Evolutionary conservation across 192 early-diverging fungal genomes (phyloP).

Genomic region (Gigaspora rosea): DNA sequence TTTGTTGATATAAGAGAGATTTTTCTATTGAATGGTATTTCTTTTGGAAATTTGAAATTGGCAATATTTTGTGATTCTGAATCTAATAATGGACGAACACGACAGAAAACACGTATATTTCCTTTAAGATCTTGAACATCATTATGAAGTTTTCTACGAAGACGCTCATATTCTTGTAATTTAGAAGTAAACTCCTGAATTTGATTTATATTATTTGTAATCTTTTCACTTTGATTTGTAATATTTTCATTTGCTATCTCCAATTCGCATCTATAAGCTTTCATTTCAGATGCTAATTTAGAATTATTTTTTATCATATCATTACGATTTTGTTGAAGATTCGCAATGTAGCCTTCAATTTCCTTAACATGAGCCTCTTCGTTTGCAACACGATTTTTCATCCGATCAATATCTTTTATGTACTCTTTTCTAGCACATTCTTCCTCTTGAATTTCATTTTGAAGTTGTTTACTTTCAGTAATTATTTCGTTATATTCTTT

Average conservation of each 20-base stretch:
- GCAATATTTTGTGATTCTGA: not conserved
- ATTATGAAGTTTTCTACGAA: slow-evolving; percentile 87
- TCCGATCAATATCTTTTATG: not conserved
- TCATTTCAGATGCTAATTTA: not conserved
- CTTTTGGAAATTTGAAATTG: not conserved
- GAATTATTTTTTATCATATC: not conserved
- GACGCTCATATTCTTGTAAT: slow-evolving; percentile 62
- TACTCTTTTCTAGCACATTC: not conserved
- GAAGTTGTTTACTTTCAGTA: not conserved
- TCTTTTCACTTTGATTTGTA: not conserved
- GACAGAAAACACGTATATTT: slow-evolving; percentile 96
- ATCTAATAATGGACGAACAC: slow-evolving; percentile 77
- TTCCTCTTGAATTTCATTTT: not conserved
- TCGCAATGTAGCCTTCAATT: not conserved
- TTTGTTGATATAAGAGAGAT: not conserved
- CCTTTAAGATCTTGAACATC: slow-evolving; percentile 93
- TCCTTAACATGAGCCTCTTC: not conserved
- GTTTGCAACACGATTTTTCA: not conserved
- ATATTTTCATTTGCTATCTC: not conserved
- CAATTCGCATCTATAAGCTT: not conserved
- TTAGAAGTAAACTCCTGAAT: not conserved
- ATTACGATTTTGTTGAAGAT: not conserved
- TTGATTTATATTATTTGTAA: not conserved
- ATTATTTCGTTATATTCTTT: not conserved
- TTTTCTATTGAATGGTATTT: not conserved